A percentile compares a stretch with the other conserved stretches of the same genome.
phyloP scores from a whole-genome alignment of 148 eudicot genomes.

The Beta vulgaris region DNA sequence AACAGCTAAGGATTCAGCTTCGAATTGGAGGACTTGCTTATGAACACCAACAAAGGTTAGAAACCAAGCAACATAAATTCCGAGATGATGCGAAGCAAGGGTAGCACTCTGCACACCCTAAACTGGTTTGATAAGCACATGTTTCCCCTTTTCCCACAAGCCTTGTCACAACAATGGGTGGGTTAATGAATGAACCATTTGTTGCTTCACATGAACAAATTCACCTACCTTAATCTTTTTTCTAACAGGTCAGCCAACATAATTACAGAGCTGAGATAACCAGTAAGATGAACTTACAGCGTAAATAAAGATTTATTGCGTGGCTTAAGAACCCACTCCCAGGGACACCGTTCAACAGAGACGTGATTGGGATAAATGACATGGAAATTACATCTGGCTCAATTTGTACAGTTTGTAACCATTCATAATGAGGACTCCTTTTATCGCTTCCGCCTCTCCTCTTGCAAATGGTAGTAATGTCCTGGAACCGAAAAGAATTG shows the following conservation, averaged over 20 bases:
- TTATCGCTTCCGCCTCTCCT: constrained; percentile 92
- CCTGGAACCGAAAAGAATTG: constrained; percentile 42
- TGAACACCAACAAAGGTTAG: not conserved
- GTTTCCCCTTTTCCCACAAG: not conserved
- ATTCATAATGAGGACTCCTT: constrained; percentile 59
- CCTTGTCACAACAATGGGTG: not conserved
- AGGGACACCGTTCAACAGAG: constrained; percentile 88
- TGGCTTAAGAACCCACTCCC: constrained; percentile 98
- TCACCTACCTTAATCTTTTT: not conserved
- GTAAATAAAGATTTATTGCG: constrained; percentile 91
- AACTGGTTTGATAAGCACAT: not conserved
- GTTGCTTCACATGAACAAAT: not conserved
- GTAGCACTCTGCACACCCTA: not conserved
- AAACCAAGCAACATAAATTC: not conserved
- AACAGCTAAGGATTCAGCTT: not conserved
- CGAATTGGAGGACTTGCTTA: not conserved
- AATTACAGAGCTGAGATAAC: not conserved
- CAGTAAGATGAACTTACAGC: constrained; percentile 57
- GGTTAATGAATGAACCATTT: not conserved
- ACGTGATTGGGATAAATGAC: constrained; percentile 94
- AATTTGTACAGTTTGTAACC: constrained; percentile 80
- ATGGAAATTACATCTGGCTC: constrained; percentile 95
- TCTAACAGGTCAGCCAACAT: not conserved
- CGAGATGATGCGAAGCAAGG: not conserved
- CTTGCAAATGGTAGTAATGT: constrained; percentile 69